Conservation (phyloP, 192 early-diverging fungal species). For the Backusella tuberculispora region DNA sequence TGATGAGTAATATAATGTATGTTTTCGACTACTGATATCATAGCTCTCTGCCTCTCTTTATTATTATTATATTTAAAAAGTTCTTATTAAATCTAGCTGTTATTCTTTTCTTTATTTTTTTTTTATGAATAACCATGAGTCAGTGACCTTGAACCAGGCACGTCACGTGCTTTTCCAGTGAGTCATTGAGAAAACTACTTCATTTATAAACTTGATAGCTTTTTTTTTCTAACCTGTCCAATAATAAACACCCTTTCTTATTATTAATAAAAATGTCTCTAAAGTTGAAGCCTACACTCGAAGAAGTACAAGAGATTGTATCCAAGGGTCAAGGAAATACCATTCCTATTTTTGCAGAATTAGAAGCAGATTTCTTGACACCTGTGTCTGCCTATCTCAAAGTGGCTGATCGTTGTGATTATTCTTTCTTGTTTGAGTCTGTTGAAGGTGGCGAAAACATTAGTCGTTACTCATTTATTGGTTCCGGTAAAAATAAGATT, state of each 20-base stretch:
- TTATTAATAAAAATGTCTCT: constrained; percentile 50
- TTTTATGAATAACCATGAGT: background rate
- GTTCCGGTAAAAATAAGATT: constrained; percentile 69
- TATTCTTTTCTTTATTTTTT: background rate
- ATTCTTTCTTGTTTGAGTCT: constrained; percentile 97
- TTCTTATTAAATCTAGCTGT: no score
- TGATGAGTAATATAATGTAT: no score
- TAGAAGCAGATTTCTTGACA: constrained; percentile 92
- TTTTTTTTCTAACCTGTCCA: constrained; percentile 3
- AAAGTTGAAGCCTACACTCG: constrained; percentile 65
- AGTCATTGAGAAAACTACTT: background rate
- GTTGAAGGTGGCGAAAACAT: constrained; percentile 94
- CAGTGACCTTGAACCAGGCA: background rate
- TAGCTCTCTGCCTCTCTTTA: no score
- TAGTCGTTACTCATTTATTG: constrained; percentile 96
- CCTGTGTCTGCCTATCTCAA: constrained; percentile 96
- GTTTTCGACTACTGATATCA: no score
- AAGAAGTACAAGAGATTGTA: constrained; percentile 69
- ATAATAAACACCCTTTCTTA: constrained; percentile 42
- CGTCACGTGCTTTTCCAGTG: background rate
- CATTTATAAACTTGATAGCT: background rate
- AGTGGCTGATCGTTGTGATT: constrained; percentile 73
- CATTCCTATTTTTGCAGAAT: constrained; percentile 88
- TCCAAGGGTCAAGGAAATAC: constrained; percentile 72
- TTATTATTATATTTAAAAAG: no score